phyloP scores from a whole-genome alignment of 163 green algal genomes.

The Chlamydomonas reinhardtii region DNA sequence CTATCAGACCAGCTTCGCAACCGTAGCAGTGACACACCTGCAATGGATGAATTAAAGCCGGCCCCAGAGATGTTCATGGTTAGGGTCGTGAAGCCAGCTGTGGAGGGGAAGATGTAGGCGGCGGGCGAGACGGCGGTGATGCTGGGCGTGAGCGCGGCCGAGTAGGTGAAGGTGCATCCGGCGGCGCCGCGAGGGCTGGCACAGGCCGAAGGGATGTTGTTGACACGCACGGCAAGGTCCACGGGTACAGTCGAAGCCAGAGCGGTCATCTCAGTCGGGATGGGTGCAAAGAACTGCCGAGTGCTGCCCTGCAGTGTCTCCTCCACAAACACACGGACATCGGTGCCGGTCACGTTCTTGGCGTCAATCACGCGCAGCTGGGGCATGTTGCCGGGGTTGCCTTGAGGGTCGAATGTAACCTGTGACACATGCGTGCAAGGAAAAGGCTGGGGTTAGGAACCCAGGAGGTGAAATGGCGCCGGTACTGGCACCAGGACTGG shows the following conservation, averaged over 20 bases:
- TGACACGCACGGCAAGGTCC: constrained; percentile 24
- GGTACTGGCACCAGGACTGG: background rate
- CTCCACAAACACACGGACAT: background rate
- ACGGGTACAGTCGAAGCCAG: background rate
- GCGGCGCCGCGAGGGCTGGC: background rate
- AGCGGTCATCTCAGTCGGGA: constrained; percentile 36
- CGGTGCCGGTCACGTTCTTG: background rate
- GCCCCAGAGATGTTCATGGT: constrained; percentile 26
- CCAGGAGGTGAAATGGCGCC: background rate
- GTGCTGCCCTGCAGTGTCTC: constrained; percentile 2
- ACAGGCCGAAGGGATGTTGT: constrained; percentile 31
- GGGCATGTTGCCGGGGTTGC: constrained; percentile 31
- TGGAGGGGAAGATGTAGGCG: background rate
- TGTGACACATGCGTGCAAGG: background rate
- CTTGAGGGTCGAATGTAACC: constrained; percentile 27
- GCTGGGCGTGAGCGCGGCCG: constrained; percentile 1
- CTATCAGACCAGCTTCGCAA: too few species aligned
- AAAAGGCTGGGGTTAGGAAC: too few species aligned
- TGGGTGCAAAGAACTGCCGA: constrained; percentile 28
- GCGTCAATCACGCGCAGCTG: constrained; percentile 22
- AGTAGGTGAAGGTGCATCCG: constrained; percentile 31
- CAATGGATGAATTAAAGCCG: background rate
- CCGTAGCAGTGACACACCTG: background rate
- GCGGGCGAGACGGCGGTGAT: constrained; percentile 23
- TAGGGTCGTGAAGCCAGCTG: background rate